Evolutionary conservation across 352 stramenopile species (phyloP), one percentile per base, ranked within the genome.

Genomic region (Phytophthora melonis): DNA sequence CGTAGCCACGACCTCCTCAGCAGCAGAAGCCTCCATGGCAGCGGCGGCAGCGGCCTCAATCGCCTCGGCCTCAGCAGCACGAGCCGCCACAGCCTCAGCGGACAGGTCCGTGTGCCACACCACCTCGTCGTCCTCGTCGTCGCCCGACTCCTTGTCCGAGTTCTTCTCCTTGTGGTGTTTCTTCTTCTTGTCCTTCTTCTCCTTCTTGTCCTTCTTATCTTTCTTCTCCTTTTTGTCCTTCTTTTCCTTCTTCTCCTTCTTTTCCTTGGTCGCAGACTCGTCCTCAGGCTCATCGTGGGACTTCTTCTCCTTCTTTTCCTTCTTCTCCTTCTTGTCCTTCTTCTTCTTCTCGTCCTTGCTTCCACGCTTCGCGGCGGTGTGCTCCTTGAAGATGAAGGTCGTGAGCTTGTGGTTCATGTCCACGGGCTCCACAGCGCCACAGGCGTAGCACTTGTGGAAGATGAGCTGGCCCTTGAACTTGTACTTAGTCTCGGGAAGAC

Each of bases 381-480:
- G 89, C 75, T 98, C 88, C 69, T 98, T 97, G 34, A 99, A 78
- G 75, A 99, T 99, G 70, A 97, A 99, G 3, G 96, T 99, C 71
- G 89, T 98, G 70, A 99, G 89, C 85, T 99, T 99, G 86, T 99
- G 97, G 70, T 91, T 98, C 97, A 99, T 99, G 85, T 99, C 97
- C 25, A 99, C 94, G 47, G 96, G 93, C 68, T 99, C 95, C 25
- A 99, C 98, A 8, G 91, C 93, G 50, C 98, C 98, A 87, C 98
- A 99, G 11, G 98, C 98, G 68, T 97, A 94, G 83, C 98, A 99
- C 76, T 99, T 99, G 87, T 99, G 98, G 77, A 89, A 99, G 76
- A 99, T 99, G 47, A 94, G 83, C 77, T 94, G 86, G 50, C 91
- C 92, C 88, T 99, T 99, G 77, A 99, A 99, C 81, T 99, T 99